Evolutionary conservation across 179 eudicot genomes (phyloP), one percentile per base, ranked within the genome.

Genomic region (Spergularia azorica): DNA sequence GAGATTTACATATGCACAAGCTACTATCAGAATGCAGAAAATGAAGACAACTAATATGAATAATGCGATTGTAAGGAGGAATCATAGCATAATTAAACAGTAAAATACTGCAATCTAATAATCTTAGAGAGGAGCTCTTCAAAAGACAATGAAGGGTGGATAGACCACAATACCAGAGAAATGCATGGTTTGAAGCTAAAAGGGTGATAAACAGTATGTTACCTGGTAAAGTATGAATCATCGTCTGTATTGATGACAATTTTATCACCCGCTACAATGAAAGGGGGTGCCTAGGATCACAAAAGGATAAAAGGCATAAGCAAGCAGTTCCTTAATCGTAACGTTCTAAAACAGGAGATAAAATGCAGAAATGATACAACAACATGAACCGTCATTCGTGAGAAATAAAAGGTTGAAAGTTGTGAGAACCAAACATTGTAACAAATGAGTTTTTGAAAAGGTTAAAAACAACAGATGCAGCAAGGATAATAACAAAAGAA

Each of bases 161-260:
- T n/a, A 38, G 56, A 58, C 7, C 14, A 76, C 11, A 59, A 62
- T 48, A 51, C 32, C 10, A 26, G 41, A 73, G 48, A 48, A 70
- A 57, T 26, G 32, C 21, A 20, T 51, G 54, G 67, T 21, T 43
- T 63, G 32, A 73, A 18, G 70, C 67, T 74, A 77, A 60, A 57
- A 12, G 43, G 51, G 79, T 68, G 54, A 18, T 60, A 8, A 58
- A 32, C 21, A 38, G 16, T 15, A 51, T 61, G 32, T 74, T 69
- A 92, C 97, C 91, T 92, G 79, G 93, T 88, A 46, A 88, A 77
- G 70, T 92, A 92, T 15, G 90, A 82, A 82, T 89, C 84, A 76
- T 92, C 93, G 7, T 70, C 75, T 26, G 97, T 92, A 78, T 81
- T 87, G 80, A 92, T 61, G 67, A 90, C 80, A 67, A 92, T 68